A percentile compares a stretch with the other conserved stretches of the same genome.
These are phyloP conservation scores for Noccaea caerulescens DNA, from an alignment of 345 rosid genomes.

Conservation along the genomic window DNA sequence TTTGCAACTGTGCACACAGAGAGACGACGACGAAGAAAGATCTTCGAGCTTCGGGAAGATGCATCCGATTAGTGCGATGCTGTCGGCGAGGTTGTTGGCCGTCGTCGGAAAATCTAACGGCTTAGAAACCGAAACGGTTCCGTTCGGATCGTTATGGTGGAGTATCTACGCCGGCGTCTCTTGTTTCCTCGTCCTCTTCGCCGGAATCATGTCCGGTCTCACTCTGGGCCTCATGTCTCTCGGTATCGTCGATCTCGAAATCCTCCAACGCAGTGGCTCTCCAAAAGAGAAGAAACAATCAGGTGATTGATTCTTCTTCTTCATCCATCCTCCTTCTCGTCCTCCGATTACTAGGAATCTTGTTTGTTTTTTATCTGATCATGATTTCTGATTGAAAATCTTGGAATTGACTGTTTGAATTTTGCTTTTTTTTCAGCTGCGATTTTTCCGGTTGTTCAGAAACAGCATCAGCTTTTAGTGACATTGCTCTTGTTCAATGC, in stretches of 20 bases:
- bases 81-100: constrained; percentile 65
- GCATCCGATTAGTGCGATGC: constrained; percentile 65
- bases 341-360: too few species aligned
- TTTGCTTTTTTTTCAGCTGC: constrained; percentile 50
- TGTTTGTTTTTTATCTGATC: neutral
- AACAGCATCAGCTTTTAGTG: constrained; percentile 96
- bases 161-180: constrained; percentile 70
- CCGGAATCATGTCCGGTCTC: constrained; percentile 96
- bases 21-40: too few species aligned
- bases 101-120: constrained; percentile 42
- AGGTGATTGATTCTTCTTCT: constrained; percentile 44
- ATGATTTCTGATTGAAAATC: neutral
- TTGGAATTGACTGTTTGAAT: too few species aligned
- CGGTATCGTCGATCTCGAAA: constrained; percentile 92
- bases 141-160: constrained; percentile 68
- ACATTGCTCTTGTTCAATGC: constrained; percentile 93
- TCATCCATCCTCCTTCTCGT: neutral
- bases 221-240: constrained; percentile 97
- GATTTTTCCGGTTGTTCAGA: constrained; percentile 87
- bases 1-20: neutral
- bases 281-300: constrained; percentile 89
- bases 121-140: constrained; percentile 45
- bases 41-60: constrained; percentile 30
- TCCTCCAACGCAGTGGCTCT: constrained; percentile 93
- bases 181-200: constrained; percentile 85